Conservation (phyloP, 257 asterid species). For the Thymus quinquecostatus region DNA sequence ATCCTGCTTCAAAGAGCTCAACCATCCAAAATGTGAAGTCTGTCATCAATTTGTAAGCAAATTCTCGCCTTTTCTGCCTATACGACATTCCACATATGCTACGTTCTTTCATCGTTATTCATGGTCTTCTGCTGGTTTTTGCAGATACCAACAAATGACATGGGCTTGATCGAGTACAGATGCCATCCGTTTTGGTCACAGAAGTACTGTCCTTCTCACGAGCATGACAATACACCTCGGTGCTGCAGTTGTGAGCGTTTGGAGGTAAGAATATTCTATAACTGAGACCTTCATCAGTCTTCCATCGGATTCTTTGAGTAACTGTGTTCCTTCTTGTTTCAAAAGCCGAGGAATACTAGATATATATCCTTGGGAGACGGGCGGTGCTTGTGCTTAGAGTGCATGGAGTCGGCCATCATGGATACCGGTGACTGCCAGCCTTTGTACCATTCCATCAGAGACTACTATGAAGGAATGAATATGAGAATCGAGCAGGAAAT, state of each 20-base stretch:
- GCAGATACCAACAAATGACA: slow-evolving; percentile 85
- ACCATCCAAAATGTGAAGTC: slow-evolving; percentile 96
- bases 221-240: slow-evolving; percentile 76
- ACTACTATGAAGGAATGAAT: slow-evolving; percentile 96
- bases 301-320: background rate
- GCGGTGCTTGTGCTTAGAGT: slow-evolving; percentile 89
- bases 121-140: background rate
- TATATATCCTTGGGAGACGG: slow-evolving; percentile 88
- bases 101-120: background rate
- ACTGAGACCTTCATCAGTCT: background rate
- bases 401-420: slow-evolving; percentile 97
- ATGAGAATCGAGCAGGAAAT: slow-evolving; percentile 91
- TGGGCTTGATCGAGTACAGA: slow-evolving; percentile 92
- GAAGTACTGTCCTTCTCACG: slow-evolving; percentile 93
- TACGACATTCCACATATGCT: background rate
- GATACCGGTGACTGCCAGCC: slow-evolving; percentile 97
- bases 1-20: slow-evolving; percentile 93
- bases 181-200: slow-evolving; percentile 98
- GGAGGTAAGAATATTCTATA: slow-evolving; percentile 57
- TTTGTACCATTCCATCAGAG: slow-evolving; percentile 85
- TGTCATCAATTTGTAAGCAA: slow-evolving; percentile 83
- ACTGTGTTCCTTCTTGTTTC: background rate
- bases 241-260: slow-evolving; percentile 98
- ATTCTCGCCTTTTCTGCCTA: slow-evolving; percentile 3
- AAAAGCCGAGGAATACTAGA: slow-evolving; percentile 69